phyloP scores from a whole-genome alignment of 352 stramenopile genomes.

The Pilasporangium apinafurcum region DNA sequence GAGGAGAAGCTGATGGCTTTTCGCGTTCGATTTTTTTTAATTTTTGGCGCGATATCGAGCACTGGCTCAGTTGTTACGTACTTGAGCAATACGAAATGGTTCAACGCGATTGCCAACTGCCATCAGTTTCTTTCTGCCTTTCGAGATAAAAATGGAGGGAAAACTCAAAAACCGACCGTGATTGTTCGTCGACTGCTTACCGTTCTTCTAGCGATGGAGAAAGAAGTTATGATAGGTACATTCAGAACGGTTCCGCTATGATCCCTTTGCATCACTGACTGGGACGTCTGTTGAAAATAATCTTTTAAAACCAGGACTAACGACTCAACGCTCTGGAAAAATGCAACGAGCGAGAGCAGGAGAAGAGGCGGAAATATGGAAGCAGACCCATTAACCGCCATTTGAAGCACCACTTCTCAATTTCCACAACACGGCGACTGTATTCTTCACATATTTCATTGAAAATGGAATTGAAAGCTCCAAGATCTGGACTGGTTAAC shows the following conservation, averaged over 20 bases:
- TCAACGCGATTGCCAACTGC: not conserved
- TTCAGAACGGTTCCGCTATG: too few relatives aligned
- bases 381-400: too few relatives aligned
- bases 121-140: not conserved
- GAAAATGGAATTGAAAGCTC: not conserved
- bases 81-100: not conserved
- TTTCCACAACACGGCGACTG: too few relatives aligned
- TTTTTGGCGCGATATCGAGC: too few relatives aligned
- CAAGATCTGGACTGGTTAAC: not conserved
- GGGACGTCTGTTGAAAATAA: constrained; percentile 5
- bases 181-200: too few relatives aligned
- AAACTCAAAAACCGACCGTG: constrained; percentile 1
- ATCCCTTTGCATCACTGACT: not conserved
- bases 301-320: not conserved
- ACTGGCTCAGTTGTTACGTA: not conserved
- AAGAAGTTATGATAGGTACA: too few relatives aligned
- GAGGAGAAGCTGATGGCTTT: too few relatives aligned
- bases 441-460: not conserved
- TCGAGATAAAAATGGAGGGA: not conserved
- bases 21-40: too few relatives aligned
- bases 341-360: constrained; percentile 5
- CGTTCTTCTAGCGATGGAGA: too few relatives aligned
- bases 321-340: not conserved
- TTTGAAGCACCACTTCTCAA: constrained; percentile 1
- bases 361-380: not conserved